Evolutionary conservation across 306 rosid genomes (phyloP), one percentile per base, ranked within the genome.

Genomic region (Dryas alaskensis): DNA sequence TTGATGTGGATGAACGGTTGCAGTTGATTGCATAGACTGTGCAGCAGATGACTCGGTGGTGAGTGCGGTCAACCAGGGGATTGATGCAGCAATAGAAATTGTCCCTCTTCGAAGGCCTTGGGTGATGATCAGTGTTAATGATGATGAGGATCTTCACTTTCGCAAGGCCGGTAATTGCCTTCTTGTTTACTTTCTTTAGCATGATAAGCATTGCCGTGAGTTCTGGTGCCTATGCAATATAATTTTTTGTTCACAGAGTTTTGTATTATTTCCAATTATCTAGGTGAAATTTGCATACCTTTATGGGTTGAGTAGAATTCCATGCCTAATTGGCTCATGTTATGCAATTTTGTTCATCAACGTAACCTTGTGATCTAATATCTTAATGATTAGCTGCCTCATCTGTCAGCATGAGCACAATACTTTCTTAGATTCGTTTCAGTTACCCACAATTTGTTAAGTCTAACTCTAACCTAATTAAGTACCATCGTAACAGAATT

Each of bases 1-100:
- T 14, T 51, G 57, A 8, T 16, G 27, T 46, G 37, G 45, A 62
- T 61, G 17, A 13, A 8, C 65, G 14, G 76, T 74, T 88, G 89
- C 89, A 93, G 98, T 93, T 81, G 97, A 93, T 78, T 91, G 98
- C 87, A 93, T 89, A 87, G 98, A 93, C 81, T 93, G 97, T 70
- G 97, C 98, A 16, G 98, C 98, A 70, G 98, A 93, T 79, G 88
- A 79, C 44, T 85, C 98, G 1, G 97, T 93, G 50, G 89, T 91
- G 22, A 86, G 83, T 67, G 97, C 98, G 12, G 98, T 91, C 67
- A 93, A 91, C 73, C 96, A 93, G 70, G 98, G 98, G 58, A 89
- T 93, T 76, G 88, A 91, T 77, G 90, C 84, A 11, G 98, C 97
- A 59, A 84, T 42, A 65, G 85, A 82, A 40, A 91, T 93, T 39